A percentile compares a stretch with the other conserved stretches of the same genome.
These are phyloP conservation scores for Mucor sp. DNA, from an alignment of 371 early-diverging fungal species.

Conservation along the genomic window DNA sequence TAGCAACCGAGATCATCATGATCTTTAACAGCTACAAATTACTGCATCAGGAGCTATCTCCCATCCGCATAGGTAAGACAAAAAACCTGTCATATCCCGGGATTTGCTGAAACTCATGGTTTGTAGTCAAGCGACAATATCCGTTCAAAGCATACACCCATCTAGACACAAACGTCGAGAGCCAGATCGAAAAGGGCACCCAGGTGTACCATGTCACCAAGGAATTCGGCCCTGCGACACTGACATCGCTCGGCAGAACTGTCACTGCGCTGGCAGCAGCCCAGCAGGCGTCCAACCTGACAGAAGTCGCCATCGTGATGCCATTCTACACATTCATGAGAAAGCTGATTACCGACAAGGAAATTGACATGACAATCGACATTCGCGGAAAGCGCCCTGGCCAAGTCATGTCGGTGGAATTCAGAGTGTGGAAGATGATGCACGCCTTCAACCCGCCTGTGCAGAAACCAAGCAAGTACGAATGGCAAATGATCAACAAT, in stretches of 20 bases:
- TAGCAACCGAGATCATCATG: slow-evolving; percentile 36
- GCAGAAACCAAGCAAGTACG: slow-evolving; percentile 23
- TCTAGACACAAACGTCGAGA: slow-evolving; percentile 41
- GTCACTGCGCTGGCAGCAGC: slow-evolving; percentile 66
- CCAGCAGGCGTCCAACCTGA: slow-evolving; percentile 51
- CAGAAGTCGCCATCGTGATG: slow-evolving; percentile 61
- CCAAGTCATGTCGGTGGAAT: slow-evolving; percentile 42
- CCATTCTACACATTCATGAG: slow-evolving; percentile 61
- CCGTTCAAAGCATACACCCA: slow-evolving; percentile 55
- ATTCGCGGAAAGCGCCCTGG: slow-evolving; percentile 50
- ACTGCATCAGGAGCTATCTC: slow-evolving; percentile 41
- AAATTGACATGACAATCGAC: slow-evolving; percentile 46
- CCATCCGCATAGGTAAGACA: slow-evolving; percentile 57
- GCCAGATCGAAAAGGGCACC: slow-evolving; percentile 40
- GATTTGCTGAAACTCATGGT: neutral
- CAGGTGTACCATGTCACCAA: slow-evolving; percentile 66
- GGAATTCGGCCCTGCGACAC: slow-evolving; percentile 64
- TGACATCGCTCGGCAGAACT: slow-evolving; percentile 62
- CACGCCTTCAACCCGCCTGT: slow-evolving; percentile 39
- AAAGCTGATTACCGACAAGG: slow-evolving; percentile 32
- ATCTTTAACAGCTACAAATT: slow-evolving; percentile 41
- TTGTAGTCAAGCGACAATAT: slow-evolving; percentile 43
- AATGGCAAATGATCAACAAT: slow-evolving; percentile 31
- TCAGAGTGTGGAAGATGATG: slow-evolving; percentile 51
- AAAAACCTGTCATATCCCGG: neutral